phyloP scores from a whole-genome alignment of 176 grass and related monocot genomes.

The Rhynchospora pubera region DNA sequence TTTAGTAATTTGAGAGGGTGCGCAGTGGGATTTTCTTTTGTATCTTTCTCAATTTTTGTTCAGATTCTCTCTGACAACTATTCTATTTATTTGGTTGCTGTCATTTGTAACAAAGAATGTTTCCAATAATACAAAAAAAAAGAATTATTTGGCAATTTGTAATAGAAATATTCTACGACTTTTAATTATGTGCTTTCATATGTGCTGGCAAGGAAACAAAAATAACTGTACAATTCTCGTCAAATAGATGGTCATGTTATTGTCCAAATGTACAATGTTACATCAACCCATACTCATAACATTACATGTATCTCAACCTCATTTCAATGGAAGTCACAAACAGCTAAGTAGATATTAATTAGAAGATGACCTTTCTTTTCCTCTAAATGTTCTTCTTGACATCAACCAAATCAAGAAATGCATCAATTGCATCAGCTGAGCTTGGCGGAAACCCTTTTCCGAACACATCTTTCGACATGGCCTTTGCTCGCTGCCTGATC shows the following conservation, averaged over 20 bases:
- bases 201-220: background rate
- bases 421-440: conserved; percentile 22
- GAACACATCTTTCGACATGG: background rate
- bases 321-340: background rate
- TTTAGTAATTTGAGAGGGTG: background rate
- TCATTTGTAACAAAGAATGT: background rate
- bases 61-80: background rate
- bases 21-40: background rate
- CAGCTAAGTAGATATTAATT: background rate
- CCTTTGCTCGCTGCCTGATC: conserved; percentile 10
- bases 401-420: conserved; percentile 33
- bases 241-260: background rate
- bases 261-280: background rate
- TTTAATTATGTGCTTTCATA: background rate
- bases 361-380: background rate
- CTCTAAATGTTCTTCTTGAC: background rate
- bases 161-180: background rate
- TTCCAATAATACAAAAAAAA: background rate
- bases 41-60: background rate
- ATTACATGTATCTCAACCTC: background rate
- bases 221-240: no score
- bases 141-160: background rate
- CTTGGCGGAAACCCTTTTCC: conserved; percentile 15
- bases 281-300: background rate
- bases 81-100: conserved; percentile 2